phyloP scores from a whole-genome alignment of 257 asterid species.

The Solanum etuberosum region DNA sequence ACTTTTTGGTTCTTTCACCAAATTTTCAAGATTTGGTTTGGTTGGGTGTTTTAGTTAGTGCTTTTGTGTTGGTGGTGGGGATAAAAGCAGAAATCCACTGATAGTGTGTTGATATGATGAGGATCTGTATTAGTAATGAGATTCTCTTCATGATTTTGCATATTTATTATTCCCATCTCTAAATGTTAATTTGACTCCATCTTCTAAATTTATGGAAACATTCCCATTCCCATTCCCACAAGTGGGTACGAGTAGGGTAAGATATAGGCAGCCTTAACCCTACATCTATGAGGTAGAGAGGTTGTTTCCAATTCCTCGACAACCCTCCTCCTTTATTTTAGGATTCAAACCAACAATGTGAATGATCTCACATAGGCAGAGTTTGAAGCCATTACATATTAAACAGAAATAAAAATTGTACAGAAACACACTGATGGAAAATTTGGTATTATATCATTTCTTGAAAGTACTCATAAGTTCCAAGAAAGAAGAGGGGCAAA shows the following conservation, averaged over 20 bases:
- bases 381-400: neutral
- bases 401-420: neutral
- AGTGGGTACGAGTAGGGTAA: neutral
- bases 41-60: neutral
- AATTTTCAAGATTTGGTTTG: neutral
- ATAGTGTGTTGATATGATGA: neutral
- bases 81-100: neutral
- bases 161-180: neutral
- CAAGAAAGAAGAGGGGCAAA: neutral
- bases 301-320: neutral
- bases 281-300: neutral
- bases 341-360: neutral
- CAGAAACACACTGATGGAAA: neutral
- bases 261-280: neutral
- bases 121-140: conserved; percentile 3
- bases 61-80: neutral
- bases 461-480: neutral
- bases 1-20: conserved; percentile 40
- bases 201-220: neutral
- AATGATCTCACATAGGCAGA: neutral
- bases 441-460: neutral
- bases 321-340: neutral
- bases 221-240: neutral
- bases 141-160: neutral
- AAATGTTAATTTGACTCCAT: neutral